Evolutionary conservation across 345 rosid genomes (phyloP).

Genomic region (Euphorbia peplus): DNA sequence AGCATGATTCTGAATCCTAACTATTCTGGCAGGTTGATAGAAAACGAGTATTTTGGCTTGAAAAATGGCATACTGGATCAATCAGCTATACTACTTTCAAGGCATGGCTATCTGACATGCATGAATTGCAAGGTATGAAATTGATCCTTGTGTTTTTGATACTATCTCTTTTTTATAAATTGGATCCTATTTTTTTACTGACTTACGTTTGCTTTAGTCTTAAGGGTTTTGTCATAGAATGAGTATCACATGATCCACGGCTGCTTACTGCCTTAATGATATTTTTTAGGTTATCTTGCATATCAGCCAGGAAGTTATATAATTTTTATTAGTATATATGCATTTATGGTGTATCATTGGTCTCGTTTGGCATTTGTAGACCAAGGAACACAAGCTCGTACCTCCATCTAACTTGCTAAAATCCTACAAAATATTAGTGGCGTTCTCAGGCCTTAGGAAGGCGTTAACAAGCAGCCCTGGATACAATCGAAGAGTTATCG

Average conservation of each 20-base stretch:
- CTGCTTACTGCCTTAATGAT: not conserved
- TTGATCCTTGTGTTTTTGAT: constrained; percentile 5
- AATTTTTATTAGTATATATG: not conserved
- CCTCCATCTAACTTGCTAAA: constrained; percentile 38
- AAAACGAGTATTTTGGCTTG: constrained; percentile 86
- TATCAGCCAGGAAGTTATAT: too few species aligned
- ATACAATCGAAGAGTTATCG: constrained; percentile 82
- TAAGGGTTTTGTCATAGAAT: not conserved
- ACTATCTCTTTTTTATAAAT: not conserved
- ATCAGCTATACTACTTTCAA: constrained; percentile 86
- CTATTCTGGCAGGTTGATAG: constrained; percentile 55
- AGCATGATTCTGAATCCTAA: not conserved
- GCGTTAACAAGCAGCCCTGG: constrained; percentile 89
- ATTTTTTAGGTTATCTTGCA: not conserved
- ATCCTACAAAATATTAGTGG: constrained; percentile 77
- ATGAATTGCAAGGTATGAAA: constrained; percentile 87
- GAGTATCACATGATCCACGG: constrained; percentile 1
- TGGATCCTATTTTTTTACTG: not conserved
- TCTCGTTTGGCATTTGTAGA: constrained; percentile 45
- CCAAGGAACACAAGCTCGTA: constrained; percentile 73
- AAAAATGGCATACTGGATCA: constrained; percentile 94
- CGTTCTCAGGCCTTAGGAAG: constrained; percentile 90
- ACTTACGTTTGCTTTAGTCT: not conserved
- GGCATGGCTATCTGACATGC: constrained; percentile 69
- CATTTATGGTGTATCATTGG: constrained; percentile 27